These are phyloP conservation scores for Phytophthora ramorum DNA, from an alignment of 352 stramenopile species.

Conservation along the genomic window DNA sequence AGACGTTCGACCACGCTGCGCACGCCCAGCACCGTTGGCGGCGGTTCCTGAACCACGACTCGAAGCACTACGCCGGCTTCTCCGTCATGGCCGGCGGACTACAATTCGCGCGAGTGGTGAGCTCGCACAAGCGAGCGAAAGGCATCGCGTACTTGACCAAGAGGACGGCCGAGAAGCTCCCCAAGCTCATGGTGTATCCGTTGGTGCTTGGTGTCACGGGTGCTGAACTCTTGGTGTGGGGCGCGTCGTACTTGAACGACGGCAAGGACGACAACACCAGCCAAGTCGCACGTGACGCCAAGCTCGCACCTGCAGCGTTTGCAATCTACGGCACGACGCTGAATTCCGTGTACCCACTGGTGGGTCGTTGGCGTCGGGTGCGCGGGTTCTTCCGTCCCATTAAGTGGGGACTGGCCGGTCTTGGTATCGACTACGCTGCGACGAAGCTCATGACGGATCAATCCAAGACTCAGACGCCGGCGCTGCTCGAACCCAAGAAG, in stretches of 20 bases:
- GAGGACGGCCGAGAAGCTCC: constrained; percentile 33
- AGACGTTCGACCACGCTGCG: constrained; percentile 29
- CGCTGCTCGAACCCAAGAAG: constrained; percentile 16
- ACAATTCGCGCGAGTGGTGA: constrained; percentile 29
- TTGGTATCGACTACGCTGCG: constrained; percentile 25
- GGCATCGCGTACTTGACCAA: constrained; percentile 36
- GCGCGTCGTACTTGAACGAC: constrained; percentile 31
- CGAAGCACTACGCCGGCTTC: constrained; percentile 35
- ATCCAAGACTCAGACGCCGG: constrained; percentile 14
- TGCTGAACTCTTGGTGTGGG: constrained; percentile 33
- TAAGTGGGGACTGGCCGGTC: constrained; percentile 34
- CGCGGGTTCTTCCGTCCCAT: constrained; percentile 29
- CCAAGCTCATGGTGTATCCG: constrained; percentile 35
- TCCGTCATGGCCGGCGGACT: constrained; percentile 35
- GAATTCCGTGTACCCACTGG: constrained; percentile 36
- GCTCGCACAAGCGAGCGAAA: constrained; percentile 28
- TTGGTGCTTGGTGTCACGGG: constrained; percentile 35
- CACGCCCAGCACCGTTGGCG: constrained; percentile 39
- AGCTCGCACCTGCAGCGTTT: constrained; percentile 33
- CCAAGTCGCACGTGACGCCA: constrained; percentile 28
- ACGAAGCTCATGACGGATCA: constrained; percentile 14
- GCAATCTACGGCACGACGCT: constrained; percentile 36
- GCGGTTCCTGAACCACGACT: constrained; percentile 36
- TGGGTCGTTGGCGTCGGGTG: constrained; percentile 32
- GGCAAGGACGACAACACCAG: constrained; percentile 20